Conservation (phyloP, 2,329 filamentous ascomycete genomes). For the Akanthomyces uredinophilus region DNA sequence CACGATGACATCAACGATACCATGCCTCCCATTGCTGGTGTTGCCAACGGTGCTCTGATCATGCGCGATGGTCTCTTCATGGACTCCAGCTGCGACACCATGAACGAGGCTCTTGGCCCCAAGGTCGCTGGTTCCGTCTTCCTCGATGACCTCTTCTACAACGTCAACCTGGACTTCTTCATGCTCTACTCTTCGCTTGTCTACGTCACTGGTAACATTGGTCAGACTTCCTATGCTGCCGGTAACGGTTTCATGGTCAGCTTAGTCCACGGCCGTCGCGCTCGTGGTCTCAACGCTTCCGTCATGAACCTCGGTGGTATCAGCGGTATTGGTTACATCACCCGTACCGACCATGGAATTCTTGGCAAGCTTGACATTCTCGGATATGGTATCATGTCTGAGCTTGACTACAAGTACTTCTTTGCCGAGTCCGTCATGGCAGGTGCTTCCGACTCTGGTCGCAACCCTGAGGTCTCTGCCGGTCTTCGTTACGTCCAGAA, state of each 20-base stretch:
- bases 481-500: slow-evolving; percentile 13
- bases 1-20: slow-evolving; percentile 21
- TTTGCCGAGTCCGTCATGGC: slow-evolving; percentile 19
- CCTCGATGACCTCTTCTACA: slow-evolving; percentile 28
- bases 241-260: slow-evolving; percentile 34
- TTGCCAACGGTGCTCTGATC: slow-evolving; percentile 34
- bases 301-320: slow-evolving; percentile 25
- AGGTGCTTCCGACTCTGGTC: slow-evolving; percentile 9
- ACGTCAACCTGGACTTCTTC: slow-evolving; percentile 34
- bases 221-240: slow-evolving; percentile 34
- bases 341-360: slow-evolving; percentile 13
- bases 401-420: slow-evolving; percentile 23
- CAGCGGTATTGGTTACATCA: slow-evolving; percentile 17
- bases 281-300: slow-evolving; percentile 22
- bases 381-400: slow-evolving; percentile 19
- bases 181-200: slow-evolving; percentile 36
- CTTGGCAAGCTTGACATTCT: slow-evolving; percentile 13
- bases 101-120: slow-evolving; percentile 26
- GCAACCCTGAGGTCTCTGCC: slow-evolving; percentile 13
- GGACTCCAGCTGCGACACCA: slow-evolving; percentile 26
- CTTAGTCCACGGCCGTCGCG: slow-evolving; percentile 23
- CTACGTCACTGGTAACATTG: slow-evolving; percentile 30
- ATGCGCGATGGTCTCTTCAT: slow-evolving; percentile 29
- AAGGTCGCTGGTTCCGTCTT: slow-evolving; percentile 33
- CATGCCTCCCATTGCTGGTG: slow-evolving; percentile 32